Evolutionary conservation across 768 basidiomycete species (phyloP).

Genomic region (Suillus placidus): DNA sequence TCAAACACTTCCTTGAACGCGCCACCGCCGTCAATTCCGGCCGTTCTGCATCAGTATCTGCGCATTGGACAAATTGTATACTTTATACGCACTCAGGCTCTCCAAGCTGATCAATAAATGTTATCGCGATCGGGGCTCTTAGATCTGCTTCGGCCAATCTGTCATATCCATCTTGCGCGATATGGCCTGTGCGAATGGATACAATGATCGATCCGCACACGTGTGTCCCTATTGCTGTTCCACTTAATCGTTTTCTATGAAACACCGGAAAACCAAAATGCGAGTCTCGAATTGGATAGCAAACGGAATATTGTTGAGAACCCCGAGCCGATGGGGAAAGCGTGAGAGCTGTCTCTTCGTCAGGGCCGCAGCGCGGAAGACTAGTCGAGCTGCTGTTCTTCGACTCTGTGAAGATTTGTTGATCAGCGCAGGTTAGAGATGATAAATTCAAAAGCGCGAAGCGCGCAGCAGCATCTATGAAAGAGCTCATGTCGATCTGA

Average conservation of each 20-base stretch:
- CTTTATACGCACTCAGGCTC: conserved; percentile 68
- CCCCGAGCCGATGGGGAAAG: conserved; percentile 71
- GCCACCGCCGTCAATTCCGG: conserved; percentile 95
- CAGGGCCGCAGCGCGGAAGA: conserved; percentile 32
- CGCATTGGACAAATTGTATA: background rate
- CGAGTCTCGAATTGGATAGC: conserved; percentile 90
- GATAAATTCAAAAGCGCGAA: conserved; percentile 27
- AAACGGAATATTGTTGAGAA: conserved; percentile 96
- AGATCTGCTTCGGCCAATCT: conserved; percentile 75
- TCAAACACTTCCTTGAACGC: conserved; percentile 99
- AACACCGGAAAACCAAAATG: conserved; percentile 85
- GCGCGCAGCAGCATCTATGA: conserved; percentile 87
- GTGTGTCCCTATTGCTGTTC: conserved; percentile 20
- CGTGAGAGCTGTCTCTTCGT: conserved; percentile 72
- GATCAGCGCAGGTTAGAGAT: background rate
- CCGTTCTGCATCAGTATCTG: conserved; percentile 27
- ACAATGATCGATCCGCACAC: conserved; percentile 29
- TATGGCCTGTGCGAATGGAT: conserved; percentile 59
- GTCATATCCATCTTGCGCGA: conserved; percentile 95
- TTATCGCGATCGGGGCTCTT: conserved; percentile 83
- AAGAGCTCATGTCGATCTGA: conserved; percentile 61
- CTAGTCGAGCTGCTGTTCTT: conserved; percentile 58
- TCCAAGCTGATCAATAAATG: conserved; percentile 91
- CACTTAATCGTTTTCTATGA: conserved; percentile 69
- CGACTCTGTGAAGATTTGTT: conserved; percentile 47